Percentiles rank a stretch among this genome's conserved stretches.
Evolutionary conservation across 2,329 filamentous ascomycete genomes (phyloP).

Genomic region (Colletotrichum graminicola): DNA sequence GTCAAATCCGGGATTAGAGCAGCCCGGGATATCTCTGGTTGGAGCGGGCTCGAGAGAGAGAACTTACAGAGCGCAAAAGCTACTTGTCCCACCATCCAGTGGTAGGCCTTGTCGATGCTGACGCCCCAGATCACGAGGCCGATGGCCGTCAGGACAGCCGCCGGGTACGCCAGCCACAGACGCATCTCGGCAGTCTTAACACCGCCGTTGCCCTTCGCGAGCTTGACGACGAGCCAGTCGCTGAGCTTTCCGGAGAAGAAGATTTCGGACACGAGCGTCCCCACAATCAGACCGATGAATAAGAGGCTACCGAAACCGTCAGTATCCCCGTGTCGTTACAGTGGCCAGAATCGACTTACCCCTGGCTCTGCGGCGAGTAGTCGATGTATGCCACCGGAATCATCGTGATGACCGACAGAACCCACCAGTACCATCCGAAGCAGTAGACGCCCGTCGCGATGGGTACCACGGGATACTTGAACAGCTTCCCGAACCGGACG

Average conservation of each 20-base stretch:
- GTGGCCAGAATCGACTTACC: constrained; percentile 44
- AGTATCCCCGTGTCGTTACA: constrained; percentile 2
- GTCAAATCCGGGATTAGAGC: not conserved
- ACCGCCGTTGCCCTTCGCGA: constrained; percentile 58
- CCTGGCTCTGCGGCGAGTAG: constrained; percentile 63
- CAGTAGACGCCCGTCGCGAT: constrained; percentile 62
- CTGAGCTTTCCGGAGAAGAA: constrained; percentile 65
- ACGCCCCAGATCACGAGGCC: constrained; percentile 68
- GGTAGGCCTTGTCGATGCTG: constrained; percentile 63
- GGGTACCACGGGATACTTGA: constrained; percentile 59
- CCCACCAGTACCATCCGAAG: constrained; percentile 70
- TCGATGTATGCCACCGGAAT: constrained; percentile 63
- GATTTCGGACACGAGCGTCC: constrained; percentile 64
- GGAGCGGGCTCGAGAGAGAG: not conserved
- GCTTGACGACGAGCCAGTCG: constrained; percentile 61
- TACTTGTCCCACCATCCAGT: constrained; percentile 69
- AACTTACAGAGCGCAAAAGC: constrained; percentile 66
- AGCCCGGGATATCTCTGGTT: not conserved
- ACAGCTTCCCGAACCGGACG: constrained; percentile 60
- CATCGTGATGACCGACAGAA: constrained; percentile 65
- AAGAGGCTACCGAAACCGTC: constrained; percentile 52
- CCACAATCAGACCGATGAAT: constrained; percentile 66
- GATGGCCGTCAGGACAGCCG: constrained; percentile 59
- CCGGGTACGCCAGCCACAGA: constrained; percentile 68
- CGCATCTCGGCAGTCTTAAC: constrained; percentile 65